Percentiles rank a stretch among this genome's conserved stretches.
Evolutionary conservation across 495 filamentous ascomycete genomes (phyloP).

Genomic region (Aspergillus nidulans): DNA sequence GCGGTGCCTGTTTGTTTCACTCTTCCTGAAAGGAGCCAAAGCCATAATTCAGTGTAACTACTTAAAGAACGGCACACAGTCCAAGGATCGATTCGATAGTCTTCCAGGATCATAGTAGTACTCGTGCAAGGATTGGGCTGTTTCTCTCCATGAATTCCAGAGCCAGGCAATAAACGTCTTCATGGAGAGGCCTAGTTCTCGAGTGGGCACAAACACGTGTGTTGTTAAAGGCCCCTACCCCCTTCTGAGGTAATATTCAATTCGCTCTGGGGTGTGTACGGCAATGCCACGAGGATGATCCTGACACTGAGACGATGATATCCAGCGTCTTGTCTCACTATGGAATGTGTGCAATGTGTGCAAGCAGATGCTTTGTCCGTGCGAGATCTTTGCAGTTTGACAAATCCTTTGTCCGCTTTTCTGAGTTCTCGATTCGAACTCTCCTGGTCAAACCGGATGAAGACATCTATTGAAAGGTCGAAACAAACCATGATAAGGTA

Average conservation of each 20-base stretch:
- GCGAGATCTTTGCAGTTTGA: slow-evolving; percentile 14
- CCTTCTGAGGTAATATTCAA: background rate
- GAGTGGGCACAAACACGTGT: too few relatives aligned
- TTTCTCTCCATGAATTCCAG: too few relatives aligned
- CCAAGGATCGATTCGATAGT: too few relatives aligned
- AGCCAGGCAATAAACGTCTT: too few relatives aligned
- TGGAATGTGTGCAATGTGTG: slow-evolving; percentile 12
- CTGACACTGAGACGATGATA: background rate
- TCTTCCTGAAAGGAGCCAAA: too few relatives aligned
- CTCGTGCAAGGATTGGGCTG: too few relatives aligned
- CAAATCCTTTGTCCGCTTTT: slow-evolving; percentile 18
- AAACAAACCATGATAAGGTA: slow-evolving; percentile 13
- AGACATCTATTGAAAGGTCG: slow-evolving; percentile 6
- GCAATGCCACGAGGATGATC: background rate
- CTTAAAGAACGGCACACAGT: too few relatives aligned
- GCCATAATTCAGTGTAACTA: too few relatives aligned
- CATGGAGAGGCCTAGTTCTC: too few relatives aligned
- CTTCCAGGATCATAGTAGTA: too few relatives aligned
- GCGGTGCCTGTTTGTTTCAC: too few relatives aligned
- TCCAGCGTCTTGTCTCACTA: background rate
- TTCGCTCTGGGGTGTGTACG: background rate
- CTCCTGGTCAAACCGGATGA: slow-evolving; percentile 1
- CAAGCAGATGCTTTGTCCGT: slow-evolving; percentile 1
- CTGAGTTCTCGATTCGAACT: slow-evolving; percentile 19
- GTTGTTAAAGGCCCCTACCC: too few relatives aligned